Evolutionary conservation across 179 eudicot species (phyloP), one percentile per base, ranked within the genome.

Genomic region (Patellifolia procumbens): DNA sequence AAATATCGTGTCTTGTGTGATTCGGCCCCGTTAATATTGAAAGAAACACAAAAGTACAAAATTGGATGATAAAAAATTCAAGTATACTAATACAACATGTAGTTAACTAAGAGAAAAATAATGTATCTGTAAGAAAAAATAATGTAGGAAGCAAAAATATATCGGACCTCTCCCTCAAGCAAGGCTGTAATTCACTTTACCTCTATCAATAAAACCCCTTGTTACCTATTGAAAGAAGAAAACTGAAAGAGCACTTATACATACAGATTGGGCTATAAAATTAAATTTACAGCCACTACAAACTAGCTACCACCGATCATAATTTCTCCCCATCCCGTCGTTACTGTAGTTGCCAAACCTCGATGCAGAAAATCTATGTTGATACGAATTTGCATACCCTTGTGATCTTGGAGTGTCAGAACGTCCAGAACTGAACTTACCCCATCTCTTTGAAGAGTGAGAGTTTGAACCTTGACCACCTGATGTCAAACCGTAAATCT

Each of bases 291-390:
- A 62, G 31, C 72, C 58, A 55, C 52, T 52, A 51, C 66, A 51
- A 39, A 39, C 70, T 72, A 65, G 58, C 88, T 88, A 89, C 90
- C 94, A 86, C 89, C 89, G 76, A 63, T 81, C 79, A 80, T 87
- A 70, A 66, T 83, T 81, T 85, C 92, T 85, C 67, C 91, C 80
- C 76, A 7, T 67, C 64, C 83, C 86, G 64, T 79, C 77, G 64
- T 52, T 75, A 75, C 74, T 77, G 8, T 74, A 78, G 81, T 85
- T 81, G 46, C 86, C 91, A 81, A 85, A 92, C 74, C 94, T 89
- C 16, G 92, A 82, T 6, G 88, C 83, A 59, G 92, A 85, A 74
- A 53, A 86, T 63, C 83, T 76, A 39, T 88, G 86, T 32, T 79
- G 88, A 65, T 78, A 56, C 75, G 43, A 72, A 29, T 55, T 70